phyloP scores from a whole-genome alignment of 805 yeast species.

The Debaryomyces maramus region DNA sequence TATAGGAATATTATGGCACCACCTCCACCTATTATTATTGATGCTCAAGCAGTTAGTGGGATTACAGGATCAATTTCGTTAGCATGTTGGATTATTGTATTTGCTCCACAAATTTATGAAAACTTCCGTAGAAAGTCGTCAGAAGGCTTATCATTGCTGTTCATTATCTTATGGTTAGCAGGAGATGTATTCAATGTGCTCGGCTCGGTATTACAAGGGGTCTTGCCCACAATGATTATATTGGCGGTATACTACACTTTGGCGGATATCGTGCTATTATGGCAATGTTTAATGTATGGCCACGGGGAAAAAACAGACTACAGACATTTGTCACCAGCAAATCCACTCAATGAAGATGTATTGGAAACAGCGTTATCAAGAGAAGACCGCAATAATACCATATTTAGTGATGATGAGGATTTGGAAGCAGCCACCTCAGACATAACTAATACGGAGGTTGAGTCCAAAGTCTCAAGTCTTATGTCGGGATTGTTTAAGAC shows the following conservation, averaged over 20 bases:
- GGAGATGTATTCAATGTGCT: constrained; percentile 94
- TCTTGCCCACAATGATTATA: constrained; percentile 90
- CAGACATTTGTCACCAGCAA: constrained; percentile 84
- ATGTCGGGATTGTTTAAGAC: constrained; percentile 27
- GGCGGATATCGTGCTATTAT: constrained; percentile 81
- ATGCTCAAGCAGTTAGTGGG: constrained; percentile 73
- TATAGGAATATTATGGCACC: constrained; percentile 43
- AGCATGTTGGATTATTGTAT: constrained; percentile 97
- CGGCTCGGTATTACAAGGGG: constrained; percentile 88
- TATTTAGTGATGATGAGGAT: constrained; percentile 23
- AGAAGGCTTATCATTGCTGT: constrained; percentile 85
- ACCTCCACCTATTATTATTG: constrained; percentile 64
- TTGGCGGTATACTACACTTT: constrained; percentile 89
- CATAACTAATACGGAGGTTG: not conserved
- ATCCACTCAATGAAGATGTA: constrained; percentile 73
- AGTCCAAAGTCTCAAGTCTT: constrained; percentile 17
- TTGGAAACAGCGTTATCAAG: constrained; percentile 58
- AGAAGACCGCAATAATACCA: constrained; percentile 8
- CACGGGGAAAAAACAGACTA: constrained; percentile 62
- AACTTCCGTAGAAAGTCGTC: constrained; percentile 81
- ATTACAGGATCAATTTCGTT: constrained; percentile 85
- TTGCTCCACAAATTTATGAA: constrained; percentile 95
- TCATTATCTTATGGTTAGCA: constrained; percentile 85
- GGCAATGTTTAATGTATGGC: constrained; percentile 83
- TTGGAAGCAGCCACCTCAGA: constrained; percentile 15